Base-by-base conservation (phyloP, 148 eudicot species). In the Nepenthes gracilis region DNA sequence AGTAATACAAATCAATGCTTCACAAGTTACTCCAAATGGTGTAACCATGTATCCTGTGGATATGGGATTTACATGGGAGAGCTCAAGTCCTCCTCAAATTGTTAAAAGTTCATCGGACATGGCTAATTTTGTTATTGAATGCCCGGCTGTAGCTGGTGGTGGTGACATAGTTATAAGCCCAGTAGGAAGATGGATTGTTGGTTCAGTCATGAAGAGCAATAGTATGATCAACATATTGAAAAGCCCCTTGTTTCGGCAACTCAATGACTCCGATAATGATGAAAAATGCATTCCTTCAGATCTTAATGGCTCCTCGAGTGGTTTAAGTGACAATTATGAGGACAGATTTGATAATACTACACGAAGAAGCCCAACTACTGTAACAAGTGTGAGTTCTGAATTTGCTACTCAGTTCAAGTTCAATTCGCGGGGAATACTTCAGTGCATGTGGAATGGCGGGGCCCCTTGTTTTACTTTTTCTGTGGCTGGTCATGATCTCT, bases 381-480 rank as follows among this genome's bases (percentile, higher is more conserved):
- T 64, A 48, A 75, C 81, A 12, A 81, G 86, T 73, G 58, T 74
- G 14, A 60, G 37, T 32, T 77, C 79, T 47, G 67, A 60, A 33
- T 53, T 48, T 43, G 67, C 74, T 36, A 85, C 79, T 64, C 77
- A 74, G 37, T 73, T 49, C 15, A n/a, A 77, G 55, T 69, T 75
- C 60, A 56, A 50, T 9, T 78, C 75, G 59, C 81, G 73, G 58
- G 97, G 85, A 65, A 83, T 79, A 90, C 86, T 92, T 66, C 86
- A 80, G 9, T 76, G 79, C 62, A 76, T 67, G 1, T 88, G 93
- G 96, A 76, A 78, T 35, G 58, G 64, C 36, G 94, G 82, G n/a
- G 59, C 74, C 61, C 96, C 90, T 1, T 82, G 64, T 65, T 86
- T 83, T 70, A 69, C 79, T 40, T 88, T 92, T 74, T 80, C 96